Conservation (phyloP, 148 eudicot genomes). For the Chenopodium formosanum region DNA sequence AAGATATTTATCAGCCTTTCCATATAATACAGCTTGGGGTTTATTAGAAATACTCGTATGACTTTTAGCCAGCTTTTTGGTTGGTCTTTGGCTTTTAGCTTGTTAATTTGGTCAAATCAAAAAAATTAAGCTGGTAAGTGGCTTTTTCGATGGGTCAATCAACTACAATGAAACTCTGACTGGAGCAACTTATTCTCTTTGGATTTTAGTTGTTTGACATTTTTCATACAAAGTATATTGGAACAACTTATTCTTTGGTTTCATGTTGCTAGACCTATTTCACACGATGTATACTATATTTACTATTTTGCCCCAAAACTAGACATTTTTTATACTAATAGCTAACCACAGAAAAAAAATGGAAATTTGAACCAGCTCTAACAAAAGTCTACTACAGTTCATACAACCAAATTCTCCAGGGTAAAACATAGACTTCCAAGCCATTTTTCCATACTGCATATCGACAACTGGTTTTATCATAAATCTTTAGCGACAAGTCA, state of each 20-base stretch:
- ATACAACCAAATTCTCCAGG: not conserved
- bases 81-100: not conserved
- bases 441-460: not conserved
- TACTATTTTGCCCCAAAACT: not conserved
- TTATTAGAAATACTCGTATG: not conserved
- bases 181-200: not conserved
- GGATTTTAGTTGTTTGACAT: no score
- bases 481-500: not conserved
- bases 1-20: not conserved
- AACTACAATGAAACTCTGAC: not conserved
- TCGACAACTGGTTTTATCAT: not conserved
- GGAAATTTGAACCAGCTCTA: not conserved
- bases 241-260: no score
- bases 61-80: not conserved
- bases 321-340: not conserved
- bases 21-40: not conserved
- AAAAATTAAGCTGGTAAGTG: not conserved
- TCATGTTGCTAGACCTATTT: no score
- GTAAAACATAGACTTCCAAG: not conserved
- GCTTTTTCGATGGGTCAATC: not conserved
- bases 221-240: no score
- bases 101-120: not conserved
- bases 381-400: not conserved
- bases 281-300: no score
- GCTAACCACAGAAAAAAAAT: not conserved